Conservation (phyloP, 305 asterid genomes). For the Fraxinus sp. region DNA sequence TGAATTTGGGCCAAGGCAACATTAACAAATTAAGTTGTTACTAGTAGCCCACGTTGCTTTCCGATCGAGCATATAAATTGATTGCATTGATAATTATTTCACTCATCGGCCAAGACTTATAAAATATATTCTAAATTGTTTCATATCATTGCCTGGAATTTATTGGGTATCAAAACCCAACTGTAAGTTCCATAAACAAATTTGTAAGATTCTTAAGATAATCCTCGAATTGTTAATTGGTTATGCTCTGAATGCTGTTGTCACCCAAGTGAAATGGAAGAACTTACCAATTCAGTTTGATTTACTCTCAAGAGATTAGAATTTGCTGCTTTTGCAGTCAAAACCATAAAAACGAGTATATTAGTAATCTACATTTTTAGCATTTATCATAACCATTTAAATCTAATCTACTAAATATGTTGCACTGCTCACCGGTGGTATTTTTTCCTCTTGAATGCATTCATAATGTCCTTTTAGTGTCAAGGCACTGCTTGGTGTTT, state of each 20-base stretch:
- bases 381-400: background rate
- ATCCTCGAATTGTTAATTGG: background rate
- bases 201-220: background rate
- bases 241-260: background rate
- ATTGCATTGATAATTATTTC: no score
- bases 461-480: background rate
- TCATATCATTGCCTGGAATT: no score
- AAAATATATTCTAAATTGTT: no score
- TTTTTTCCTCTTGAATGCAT: background rate
- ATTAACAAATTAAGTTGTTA: no score
- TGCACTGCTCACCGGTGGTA: background rate
- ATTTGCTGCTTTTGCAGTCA: background rate
- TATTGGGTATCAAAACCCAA: no score
- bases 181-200: background rate
- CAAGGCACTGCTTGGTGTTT: background rate
- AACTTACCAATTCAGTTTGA: background rate
- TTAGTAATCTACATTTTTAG: background rate
- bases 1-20: no score
- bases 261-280: background rate
- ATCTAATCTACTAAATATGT: background rate
- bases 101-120: no score
- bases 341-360: background rate
- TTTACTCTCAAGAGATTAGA: background rate
- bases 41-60: no score
- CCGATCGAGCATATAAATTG: no score